These are phyloP conservation scores for Microascus cirrosus DNA, from an alignment of 2,329 filamentous ascomycete genomes.

Conservation along the genomic window DNA sequence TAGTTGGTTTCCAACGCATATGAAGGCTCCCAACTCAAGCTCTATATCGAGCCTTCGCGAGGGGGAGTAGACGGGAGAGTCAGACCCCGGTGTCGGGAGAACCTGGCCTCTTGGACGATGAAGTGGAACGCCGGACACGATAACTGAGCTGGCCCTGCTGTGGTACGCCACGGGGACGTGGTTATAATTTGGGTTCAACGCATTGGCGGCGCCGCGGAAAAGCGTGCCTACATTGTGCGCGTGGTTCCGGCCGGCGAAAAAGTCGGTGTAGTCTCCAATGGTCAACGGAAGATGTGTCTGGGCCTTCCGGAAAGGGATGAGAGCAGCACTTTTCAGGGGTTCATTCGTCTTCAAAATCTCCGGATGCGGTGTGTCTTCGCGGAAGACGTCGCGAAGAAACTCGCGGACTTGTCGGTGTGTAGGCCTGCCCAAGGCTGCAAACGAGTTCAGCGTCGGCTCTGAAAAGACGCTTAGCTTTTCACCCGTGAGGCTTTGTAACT, in stretches of 20 bases:
- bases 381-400: constrained; percentile 52
- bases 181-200: constrained; percentile 64
- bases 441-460: constrained; percentile 54
- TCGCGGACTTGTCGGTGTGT: constrained; percentile 59
- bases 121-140: constrained; percentile 57
- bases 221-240: constrained; percentile 35
- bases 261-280: constrained; percentile 2
- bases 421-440: constrained; percentile 58
- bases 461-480: constrained; percentile 9
- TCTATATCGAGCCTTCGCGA: constrained; percentile 49
- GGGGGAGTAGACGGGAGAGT: constrained; percentile 49
- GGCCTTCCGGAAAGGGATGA: constrained; percentile 29
- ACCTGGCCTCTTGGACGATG: constrained; percentile 59
- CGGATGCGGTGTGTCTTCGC: constrained; percentile 35
- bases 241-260: neutral
- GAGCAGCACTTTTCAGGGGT: constrained; percentile 15
- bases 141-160: constrained; percentile 57
- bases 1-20: constrained; percentile 44
- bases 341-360: constrained; percentile 23
- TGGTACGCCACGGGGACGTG: constrained; percentile 67
- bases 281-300: constrained; percentile 43
- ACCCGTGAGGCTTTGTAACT: constrained; percentile 24
- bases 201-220: constrained; percentile 63
- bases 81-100: constrained; percentile 28
- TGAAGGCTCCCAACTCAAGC: constrained; percentile 60